Evolutionary conservation across 371 early-diverging fungal genomes (phyloP).

Genomic region (Lichtheimia ornata): DNA sequence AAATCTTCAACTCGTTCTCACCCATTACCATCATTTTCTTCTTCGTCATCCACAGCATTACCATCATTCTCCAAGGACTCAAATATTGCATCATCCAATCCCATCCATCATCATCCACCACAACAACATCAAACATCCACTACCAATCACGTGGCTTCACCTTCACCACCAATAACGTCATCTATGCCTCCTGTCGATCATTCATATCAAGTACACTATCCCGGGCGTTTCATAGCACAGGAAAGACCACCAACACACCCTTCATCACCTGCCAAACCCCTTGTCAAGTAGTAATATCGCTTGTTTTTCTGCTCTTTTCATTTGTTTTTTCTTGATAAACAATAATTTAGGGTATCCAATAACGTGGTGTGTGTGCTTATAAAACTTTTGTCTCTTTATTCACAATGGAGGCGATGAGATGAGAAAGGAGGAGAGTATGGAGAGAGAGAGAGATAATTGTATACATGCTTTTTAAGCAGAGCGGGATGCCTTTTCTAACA

Average conservation of each 20-base stretch:
- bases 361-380: too few relatives aligned
- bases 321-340: too few relatives aligned
- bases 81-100: background rate
- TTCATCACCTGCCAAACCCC: background rate
- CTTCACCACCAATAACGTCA: background rate
- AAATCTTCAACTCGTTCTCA: conserved; percentile 1
- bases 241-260: background rate
- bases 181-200: background rate
- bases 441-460: too few relatives aligned
- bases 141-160: background rate
- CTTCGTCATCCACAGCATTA: conserved; percentile 3
- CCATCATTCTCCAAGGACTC: conserved; percentile 2
- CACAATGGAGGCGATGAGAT: too few relatives aligned
- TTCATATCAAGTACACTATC: background rate
- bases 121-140: background rate
- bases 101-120: background rate
- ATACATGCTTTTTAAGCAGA: too few relatives aligned
- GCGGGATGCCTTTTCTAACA: too few relatives aligned
- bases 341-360: too few relatives aligned
- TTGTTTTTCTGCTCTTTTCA: background rate
- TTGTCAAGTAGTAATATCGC: conserved; percentile 3
- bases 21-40: conserved; percentile 1
- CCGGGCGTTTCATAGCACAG: background rate
- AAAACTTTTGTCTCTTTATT: too few relatives aligned
- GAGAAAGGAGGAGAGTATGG: too few relatives aligned